A percentile compares a stretch with the other conserved stretches of the same genome.
Conservation (phyloP, 805 yeast genomes). For the Ogataea siamensis region DNA sequence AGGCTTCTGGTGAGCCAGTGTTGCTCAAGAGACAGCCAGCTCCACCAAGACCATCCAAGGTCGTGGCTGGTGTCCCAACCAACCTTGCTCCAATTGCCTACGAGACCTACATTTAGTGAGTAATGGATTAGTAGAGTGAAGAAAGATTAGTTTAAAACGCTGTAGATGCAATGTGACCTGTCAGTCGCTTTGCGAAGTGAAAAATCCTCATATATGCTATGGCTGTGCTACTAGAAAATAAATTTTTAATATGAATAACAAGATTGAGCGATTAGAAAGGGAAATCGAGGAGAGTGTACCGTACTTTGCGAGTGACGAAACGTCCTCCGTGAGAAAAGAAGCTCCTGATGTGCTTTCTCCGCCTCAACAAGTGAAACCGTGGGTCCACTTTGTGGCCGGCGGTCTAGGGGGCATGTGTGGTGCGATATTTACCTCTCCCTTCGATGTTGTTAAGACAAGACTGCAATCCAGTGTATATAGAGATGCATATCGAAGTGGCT, state of each 20-base stretch:
- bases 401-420: constrained; percentile 98
- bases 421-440: constrained; percentile 88
- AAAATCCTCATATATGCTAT: neutral
- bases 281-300: constrained; percentile 62
- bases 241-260: constrained; percentile 10
- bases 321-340: constrained; percentile 50
- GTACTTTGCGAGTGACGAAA: constrained; percentile 70
- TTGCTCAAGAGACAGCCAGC: constrained; percentile 98
- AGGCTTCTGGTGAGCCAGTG: constrained; percentile 87
- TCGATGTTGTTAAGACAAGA: constrained; percentile 94
- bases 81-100: constrained; percentile 98
- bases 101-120: constrained; percentile 91
- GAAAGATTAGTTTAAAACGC: constrained; percentile 1
- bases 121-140: constrained; percentile 11
- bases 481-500: constrained; percentile 44
- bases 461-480: constrained; percentile 85
- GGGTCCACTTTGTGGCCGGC: constrained; percentile 89
- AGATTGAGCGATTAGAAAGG: constrained; percentile 19
- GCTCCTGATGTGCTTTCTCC: constrained; percentile 10
- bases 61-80: constrained; percentile 87
- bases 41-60: constrained; percentile 92
- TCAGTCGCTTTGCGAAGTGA: too few relatives aligned
- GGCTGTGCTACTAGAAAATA: constrained; percentile 9
- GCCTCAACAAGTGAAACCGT: constrained; percentile 39
- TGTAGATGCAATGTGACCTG: too few relatives aligned